These are phyloP conservation scores for Ceratobasidium sp. DNA, from an alignment of 1,284 basidiomycete species.

Conservation along the genomic window DNA sequence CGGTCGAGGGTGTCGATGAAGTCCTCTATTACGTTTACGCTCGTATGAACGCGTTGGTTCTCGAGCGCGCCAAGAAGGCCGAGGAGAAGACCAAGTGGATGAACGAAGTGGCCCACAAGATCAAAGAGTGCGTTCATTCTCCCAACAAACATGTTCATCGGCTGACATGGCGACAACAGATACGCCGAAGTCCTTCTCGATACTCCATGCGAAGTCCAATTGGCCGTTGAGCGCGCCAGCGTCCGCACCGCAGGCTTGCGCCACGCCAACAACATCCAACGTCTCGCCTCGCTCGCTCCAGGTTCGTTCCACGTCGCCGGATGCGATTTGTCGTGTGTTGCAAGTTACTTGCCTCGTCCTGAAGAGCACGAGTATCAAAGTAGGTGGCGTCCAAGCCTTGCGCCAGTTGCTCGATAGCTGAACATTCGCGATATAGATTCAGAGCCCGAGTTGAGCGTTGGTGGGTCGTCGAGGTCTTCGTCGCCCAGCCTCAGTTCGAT, in stretches of 20 bases:
- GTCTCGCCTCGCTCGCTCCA: conserved; percentile 1
- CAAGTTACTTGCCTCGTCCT: not conserved
- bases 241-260: not conserved
- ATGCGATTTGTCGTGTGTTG: not conserved
- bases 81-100: not conserved
- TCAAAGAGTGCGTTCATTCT: conserved; percentile 12
- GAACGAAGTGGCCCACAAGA: not conserved
- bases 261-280: not conserved
- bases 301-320: conserved; percentile 8
- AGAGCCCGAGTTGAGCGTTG: conserved; percentile 11
- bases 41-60: conserved; percentile 4
- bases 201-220: conserved; percentile 7
- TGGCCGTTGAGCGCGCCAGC: conserved; percentile 23
- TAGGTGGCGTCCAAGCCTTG: not conserved
- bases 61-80: not conserved
- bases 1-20: conserved; percentile 20
- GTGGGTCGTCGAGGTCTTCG: not conserved
- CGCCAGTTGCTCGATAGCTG: not conserved
- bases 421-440: not conserved
- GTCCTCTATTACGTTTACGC: not conserved
- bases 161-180: not conserved
- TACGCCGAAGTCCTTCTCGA: conserved; percentile 25
- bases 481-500: conserved; percentile 3
- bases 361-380: not conserved
- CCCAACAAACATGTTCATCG: not conserved